Percentiles rank a stretch among this genome's conserved stretches.
Conservation (phyloP, 441 rosid genomes). For the Populus hybrid region DNA sequence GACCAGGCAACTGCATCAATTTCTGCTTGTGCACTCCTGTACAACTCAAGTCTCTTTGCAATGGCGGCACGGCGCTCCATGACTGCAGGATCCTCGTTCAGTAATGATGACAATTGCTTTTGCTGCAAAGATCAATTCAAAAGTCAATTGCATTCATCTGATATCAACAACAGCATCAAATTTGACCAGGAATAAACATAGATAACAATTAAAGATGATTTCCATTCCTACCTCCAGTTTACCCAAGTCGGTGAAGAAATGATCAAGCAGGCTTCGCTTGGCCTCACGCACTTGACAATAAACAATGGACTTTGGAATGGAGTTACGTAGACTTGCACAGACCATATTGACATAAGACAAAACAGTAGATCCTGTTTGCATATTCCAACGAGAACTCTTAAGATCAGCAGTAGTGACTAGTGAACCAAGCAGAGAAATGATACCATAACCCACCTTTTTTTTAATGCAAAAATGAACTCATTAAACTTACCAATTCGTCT, state of each 20-base stretch:
- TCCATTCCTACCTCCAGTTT: constrained; percentile 66
- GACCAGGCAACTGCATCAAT: constrained; percentile 94
- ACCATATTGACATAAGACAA: constrained; percentile 92
- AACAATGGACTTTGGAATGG: constrained; percentile 88
- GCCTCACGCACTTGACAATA: constrained; percentile 98
- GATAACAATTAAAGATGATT: not conserved
- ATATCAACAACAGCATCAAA: not conserved
- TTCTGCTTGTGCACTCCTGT: constrained; percentile 86
- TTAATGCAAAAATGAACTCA: not conserved
- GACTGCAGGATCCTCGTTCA: constrained; percentile 94
- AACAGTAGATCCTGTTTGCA: constrained; percentile 69
- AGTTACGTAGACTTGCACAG: constrained; percentile 72
- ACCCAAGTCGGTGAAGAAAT: constrained; percentile 86
- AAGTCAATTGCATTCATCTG: not conserved
- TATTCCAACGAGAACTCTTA: not conserved
- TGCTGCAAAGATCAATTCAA: constrained; percentile 42
- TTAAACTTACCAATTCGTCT: constrained; percentile 75
- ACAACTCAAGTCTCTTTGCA: constrained; percentile 79
- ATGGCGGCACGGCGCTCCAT: constrained; percentile 88
- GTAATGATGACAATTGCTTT: constrained; percentile 67
- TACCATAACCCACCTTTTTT: not conserved
- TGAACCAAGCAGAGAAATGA: not conserved
- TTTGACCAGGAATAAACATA: not conserved
- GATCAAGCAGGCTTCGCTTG: constrained; percentile 79
- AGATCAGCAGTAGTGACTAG: not conserved